Base-by-base conservation (phyloP, 208 protist species). In the Trypanosoma vivax region DNA sequence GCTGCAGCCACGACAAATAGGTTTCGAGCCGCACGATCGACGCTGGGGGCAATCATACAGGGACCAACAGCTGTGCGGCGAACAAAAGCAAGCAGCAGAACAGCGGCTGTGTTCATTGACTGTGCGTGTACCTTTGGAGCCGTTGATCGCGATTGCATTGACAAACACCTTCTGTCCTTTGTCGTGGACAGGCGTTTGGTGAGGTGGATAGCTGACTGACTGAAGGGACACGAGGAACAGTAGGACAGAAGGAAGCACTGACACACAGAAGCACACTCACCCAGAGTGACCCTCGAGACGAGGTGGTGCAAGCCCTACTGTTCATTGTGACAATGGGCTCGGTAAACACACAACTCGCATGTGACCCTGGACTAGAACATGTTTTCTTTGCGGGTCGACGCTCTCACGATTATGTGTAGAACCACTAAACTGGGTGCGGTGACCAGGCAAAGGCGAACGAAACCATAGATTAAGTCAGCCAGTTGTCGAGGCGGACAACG, bases 341-440 rank as follows among this genome's bases (percentile, higher is more conserved):
- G 3, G 49, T 67, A 16, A 67, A 52, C 46, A 21, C 11, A 13
- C 27, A 21, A 19, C 35, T 73, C 1, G 37, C n/a, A 2, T 6
- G 23, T 5, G 16, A 62, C 13, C 31, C 21, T 18, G 27, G 31
- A 1, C 45, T 67, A 1, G 18, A 56, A 11, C 58, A 66, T 29
- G 31, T 11, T 16, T 67, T 73, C 31, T 73, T 67, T 35, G 65
- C 65, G 19, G 65, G n/a, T n/a, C n/a, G n/a, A 73, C 29, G 65
- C 65, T 38, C 46, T 67, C n/a, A 65, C 65, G 2, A 37, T 73
- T 7, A 25, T 53, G 2, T 31, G 16, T 5, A 18, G 24, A 39
- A 13, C n/a, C 18, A 40, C 2, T 0, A 23, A 55, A 19, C 6
- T 5, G 37, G 7, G 16, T 4, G 3, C 21, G 13, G 61, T 61